Evolutionary conservation across 768 basidiomycete species (phyloP).

Genomic region (Rhodotorula graminis): DNA sequence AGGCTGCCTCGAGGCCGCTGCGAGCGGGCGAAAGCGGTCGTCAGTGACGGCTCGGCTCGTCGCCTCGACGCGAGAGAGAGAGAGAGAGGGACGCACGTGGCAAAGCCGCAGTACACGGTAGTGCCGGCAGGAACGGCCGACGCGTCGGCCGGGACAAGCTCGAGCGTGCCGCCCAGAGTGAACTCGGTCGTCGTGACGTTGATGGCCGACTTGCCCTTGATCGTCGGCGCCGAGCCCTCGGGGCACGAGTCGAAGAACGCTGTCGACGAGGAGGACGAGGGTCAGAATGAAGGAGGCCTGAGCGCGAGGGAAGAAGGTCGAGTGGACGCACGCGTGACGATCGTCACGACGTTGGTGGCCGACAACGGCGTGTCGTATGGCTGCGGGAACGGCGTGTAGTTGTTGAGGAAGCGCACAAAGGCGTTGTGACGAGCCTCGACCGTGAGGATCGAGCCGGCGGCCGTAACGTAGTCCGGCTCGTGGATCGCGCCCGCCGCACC

Average conservation of each 20-base stretch:
- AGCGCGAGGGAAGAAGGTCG: neutral
- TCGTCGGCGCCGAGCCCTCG: slow-evolving; percentile 51
- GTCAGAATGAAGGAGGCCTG: neutral
- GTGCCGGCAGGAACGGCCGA: slow-evolving; percentile 1
- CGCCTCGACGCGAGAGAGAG: too few relatives aligned
- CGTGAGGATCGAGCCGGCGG: slow-evolving; percentile 59
- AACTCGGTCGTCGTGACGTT: slow-evolving; percentile 45
- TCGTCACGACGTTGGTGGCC: slow-evolving; percentile 56
- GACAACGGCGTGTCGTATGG: slow-evolving; percentile 57
- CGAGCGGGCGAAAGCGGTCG: neutral
- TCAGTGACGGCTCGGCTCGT: neutral
- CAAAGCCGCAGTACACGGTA: slow-evolving; percentile 33
- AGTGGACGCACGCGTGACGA: slow-evolving; percentile 43
- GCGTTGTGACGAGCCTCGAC: slow-evolving; percentile 51
- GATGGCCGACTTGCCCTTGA: slow-evolving; percentile 54
- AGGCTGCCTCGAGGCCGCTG: slow-evolving; percentile 2
- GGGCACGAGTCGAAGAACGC: slow-evolving; percentile 56
- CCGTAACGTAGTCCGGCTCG: slow-evolving; percentile 51
- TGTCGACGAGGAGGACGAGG: slow-evolving; percentile 9
- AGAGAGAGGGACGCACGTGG: slow-evolving; percentile 12
- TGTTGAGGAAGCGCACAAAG: slow-evolving; percentile 40
- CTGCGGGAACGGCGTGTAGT: slow-evolving; percentile 60
- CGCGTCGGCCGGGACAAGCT: slow-evolving; percentile 33
- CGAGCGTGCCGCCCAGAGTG: slow-evolving; percentile 44
- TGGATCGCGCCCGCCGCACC: slow-evolving; percentile 48